Conservation (phyloP, 768 basidiomycete species). For the Rickenella mellea region DNA sequence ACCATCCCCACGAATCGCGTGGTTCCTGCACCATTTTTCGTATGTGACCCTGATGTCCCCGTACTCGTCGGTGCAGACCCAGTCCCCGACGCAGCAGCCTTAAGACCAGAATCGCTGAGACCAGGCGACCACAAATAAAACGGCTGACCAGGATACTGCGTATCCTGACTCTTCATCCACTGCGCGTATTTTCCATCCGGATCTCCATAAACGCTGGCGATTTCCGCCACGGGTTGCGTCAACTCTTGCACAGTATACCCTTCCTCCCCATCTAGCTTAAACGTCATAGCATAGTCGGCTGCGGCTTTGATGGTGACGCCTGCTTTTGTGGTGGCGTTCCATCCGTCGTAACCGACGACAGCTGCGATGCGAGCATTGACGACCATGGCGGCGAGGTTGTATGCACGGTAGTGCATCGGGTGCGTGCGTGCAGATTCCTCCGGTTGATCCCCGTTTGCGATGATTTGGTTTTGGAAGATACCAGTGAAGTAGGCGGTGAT, state of each 20-base stretch:
- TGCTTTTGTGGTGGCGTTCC: slow-evolving; percentile 38
- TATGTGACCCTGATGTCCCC: too few relatives aligned
- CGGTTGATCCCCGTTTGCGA: slow-evolving; percentile 53
- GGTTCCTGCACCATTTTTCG: too few relatives aligned
- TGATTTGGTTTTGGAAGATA: slow-evolving; percentile 44
- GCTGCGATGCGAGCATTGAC: slow-evolving; percentile 48
- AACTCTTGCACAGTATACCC: slow-evolving; percentile 37
- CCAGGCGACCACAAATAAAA: slow-evolving; percentile 49
- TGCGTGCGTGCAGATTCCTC: slow-evolving; percentile 50
- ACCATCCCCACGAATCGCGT: too few relatives aligned
- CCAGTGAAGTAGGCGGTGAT: slow-evolving; percentile 41
- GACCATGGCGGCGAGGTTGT: slow-evolving; percentile 62
- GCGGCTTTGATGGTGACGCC: slow-evolving; percentile 52
- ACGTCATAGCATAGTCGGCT: slow-evolving; percentile 46
- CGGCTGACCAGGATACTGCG: slow-evolving; percentile 32
- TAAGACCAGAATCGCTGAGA: too few relatives aligned
- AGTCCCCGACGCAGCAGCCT: too few relatives aligned
- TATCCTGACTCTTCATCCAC: slow-evolving; percentile 31
- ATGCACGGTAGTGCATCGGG: slow-evolving; percentile 59
- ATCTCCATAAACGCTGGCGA: slow-evolving; percentile 54
- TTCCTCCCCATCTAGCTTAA: slow-evolving; percentile 24
- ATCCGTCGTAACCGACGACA: slow-evolving; percentile 32
- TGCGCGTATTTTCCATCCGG: slow-evolving; percentile 42
- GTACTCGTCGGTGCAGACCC: too few relatives aligned
- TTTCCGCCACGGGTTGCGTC: slow-evolving; percentile 47